Conservation (phyloP, 108 stramenopile genomes). For the Skeletonema menzelii region DNA sequence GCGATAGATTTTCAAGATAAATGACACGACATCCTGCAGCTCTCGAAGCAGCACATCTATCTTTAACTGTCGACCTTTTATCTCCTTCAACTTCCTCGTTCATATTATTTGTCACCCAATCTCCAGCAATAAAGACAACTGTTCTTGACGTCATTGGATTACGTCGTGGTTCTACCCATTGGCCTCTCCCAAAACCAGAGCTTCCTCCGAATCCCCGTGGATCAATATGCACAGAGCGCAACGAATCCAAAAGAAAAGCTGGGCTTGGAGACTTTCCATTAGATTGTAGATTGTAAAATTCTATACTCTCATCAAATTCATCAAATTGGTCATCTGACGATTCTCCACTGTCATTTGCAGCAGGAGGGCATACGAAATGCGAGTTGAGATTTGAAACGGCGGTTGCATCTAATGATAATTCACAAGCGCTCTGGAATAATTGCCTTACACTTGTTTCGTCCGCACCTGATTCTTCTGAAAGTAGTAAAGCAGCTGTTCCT, state of each 20-base stretch:
- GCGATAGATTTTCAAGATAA: constrained; percentile 49
- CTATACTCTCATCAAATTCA: constrained; percentile 15
- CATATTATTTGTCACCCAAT: constrained; percentile 26
- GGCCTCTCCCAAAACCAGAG: constrained; percentile 67
- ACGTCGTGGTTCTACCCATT: constrained; percentile 66
- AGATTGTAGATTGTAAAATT: constrained; percentile 34
- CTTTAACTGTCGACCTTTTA: constrained; percentile 11
- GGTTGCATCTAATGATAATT: background rate
- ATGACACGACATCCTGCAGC: constrained; percentile 69
- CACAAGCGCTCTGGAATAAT: constrained; percentile 14
- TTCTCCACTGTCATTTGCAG: background rate
- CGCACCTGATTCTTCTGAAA: constrained; percentile 30
- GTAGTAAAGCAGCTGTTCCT: constrained; percentile 60
- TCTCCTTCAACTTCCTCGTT: background rate
- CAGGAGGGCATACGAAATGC: background rate
- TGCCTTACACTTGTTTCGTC: constrained; percentile 8
- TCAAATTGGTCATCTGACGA: background rate
- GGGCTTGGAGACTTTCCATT: constrained; percentile 63
- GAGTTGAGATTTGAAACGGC: constrained; percentile 2
- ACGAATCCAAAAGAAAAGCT: constrained; percentile 56
- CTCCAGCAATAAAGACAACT: constrained; percentile 61
- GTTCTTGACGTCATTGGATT: constrained; percentile 61
- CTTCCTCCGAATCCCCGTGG: constrained; percentile 85
- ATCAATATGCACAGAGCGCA: constrained; percentile 55
- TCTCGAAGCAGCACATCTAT: constrained; percentile 63